phyloP scores from a whole-genome alignment of 2,329 filamentous ascomycete genomes.

The Colletotrichum truncatum region DNA sequence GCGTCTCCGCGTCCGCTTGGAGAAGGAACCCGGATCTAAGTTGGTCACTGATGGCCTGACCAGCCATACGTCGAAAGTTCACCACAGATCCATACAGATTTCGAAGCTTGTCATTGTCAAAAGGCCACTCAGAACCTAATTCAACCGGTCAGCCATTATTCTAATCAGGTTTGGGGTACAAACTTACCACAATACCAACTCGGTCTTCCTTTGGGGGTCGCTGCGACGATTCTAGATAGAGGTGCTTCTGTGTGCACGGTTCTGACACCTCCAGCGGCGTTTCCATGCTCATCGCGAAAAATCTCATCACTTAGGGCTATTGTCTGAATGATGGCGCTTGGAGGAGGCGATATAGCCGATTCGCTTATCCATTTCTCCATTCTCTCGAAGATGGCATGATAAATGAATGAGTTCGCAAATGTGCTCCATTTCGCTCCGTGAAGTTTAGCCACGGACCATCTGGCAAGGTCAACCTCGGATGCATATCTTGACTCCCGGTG shows the following conservation, averaged over 20 bases:
- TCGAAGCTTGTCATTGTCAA: neutral
- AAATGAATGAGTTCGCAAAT: constrained; percentile 32
- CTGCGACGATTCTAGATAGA: constrained; percentile 27
- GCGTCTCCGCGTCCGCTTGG: neutral
- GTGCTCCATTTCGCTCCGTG: constrained; percentile 29
- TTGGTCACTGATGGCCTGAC: neutral
- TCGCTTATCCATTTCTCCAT: constrained; percentile 30
- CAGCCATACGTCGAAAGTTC: neutral
- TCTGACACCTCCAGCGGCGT: constrained; percentile 30
- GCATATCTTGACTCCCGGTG: constrained; percentile 32
- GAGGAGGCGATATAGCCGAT: neutral
- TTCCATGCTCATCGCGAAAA: constrained; percentile 30
- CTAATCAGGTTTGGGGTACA: neutral
- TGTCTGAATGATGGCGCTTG: neutral
- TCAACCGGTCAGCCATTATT: neutral
- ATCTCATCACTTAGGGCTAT: constrained; percentile 19
- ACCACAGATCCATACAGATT: neutral
- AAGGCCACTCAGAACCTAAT: neutral
- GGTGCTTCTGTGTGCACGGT: constrained; percentile 29
- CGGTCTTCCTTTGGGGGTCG: constrained; percentile 31
- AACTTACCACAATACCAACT: constrained; percentile 33
- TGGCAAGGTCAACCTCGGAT: constrained; percentile 12
- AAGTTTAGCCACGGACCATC: constrained; percentile 27
- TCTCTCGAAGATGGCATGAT: constrained; percentile 32
- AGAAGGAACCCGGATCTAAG: neutral